phyloP scores from a whole-genome alignment of 139 green algal genomes.

The Chlorella sp. region DNA sequence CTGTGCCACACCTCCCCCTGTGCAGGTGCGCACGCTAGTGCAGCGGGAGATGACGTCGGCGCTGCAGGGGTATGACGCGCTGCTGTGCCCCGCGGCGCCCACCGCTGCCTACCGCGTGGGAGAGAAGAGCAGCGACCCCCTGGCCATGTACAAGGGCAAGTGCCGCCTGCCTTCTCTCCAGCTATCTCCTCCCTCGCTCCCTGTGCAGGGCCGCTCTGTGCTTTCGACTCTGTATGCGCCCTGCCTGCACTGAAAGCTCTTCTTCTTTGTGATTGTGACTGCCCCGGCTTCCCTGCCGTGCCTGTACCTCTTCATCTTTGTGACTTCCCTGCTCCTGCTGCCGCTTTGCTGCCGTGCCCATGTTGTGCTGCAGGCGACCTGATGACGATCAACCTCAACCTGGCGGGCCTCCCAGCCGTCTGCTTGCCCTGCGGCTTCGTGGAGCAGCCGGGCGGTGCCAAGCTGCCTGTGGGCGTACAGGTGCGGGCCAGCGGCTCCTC shows the following conservation, averaged over 20 bases:
- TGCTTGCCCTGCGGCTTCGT: slow-evolving; percentile 75
- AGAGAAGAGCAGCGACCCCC: slow-evolving; percentile 85
- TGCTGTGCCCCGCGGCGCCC: slow-evolving; percentile 88
- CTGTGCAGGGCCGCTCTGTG: too few species aligned
- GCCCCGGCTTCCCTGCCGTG: background rate
- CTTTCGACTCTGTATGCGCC: background rate
- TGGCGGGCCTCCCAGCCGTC: slow-evolving; percentile 91
- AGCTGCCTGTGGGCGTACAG: slow-evolving; percentile 86
- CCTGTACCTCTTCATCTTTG: background rate
- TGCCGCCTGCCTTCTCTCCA: background rate
- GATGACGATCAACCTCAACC: slow-evolving; percentile 97
- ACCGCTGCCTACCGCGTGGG: slow-evolving; percentile 88
- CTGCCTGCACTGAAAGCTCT: background rate
- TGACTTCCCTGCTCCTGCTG: background rate
- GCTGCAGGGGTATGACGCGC: slow-evolving; percentile 68
- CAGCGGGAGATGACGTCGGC: slow-evolving; percentile 70
- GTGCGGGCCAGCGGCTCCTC: slow-evolving; percentile 59
- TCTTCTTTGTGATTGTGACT: background rate
- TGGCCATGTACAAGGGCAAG: slow-evolving; percentile 87
- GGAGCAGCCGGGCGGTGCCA: slow-evolving; percentile 1
- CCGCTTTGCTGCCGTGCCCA: background rate
- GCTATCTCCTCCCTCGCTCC: background rate
- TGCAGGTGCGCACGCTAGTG: slow-evolving; percentile 90
- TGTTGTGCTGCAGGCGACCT: slow-evolving; percentile 71
- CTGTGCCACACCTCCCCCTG: background rate